Base-by-base conservation (phyloP, 352 stramenopile species). In the Thalassiosira hispida region DNA sequence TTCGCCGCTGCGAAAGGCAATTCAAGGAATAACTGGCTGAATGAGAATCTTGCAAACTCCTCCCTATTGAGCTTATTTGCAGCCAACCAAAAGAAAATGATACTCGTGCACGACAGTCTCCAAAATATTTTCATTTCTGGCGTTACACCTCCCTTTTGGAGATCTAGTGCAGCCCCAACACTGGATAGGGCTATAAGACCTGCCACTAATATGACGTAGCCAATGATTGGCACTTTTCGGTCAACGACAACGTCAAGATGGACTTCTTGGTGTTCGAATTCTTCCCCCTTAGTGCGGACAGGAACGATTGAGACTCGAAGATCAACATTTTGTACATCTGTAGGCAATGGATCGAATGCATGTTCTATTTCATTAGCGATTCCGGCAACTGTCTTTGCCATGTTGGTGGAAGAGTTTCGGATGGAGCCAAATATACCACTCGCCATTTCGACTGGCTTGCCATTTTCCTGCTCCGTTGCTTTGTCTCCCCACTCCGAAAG, bases 111-210 rank as follows among this genome's bases (percentile, higher is more conserved):
- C 8, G 8, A 38, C 8, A 9, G 90, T 27, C 93, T 89, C 94
- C 94, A 97, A 31, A 96, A 95, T 16, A 95, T 91, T 77, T 96
- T 96, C 81, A 97, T 89, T 64, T 95, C 60, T 11, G 94, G 91
- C 0, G 81, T 80, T 6, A 92, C 82, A 20, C 33, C 29, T 49
- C 62, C 72, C 31, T 68, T 20, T 80, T 84, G 64, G 56, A 87
- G 59, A 60, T 78, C 64, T 7, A 87, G 55, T 14, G 75, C 74
- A 22, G 66, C 69, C 18, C 79, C 75, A 65, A 82, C 42, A 31
- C 51, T 73, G 1, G 79, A 67, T 1, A 86, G 52, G 38, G 79
- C 79, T 27, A 86, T 49, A 2, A 86, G 47, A 27, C 62, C 74
- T 22, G 35, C 29, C 1, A 86, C 46, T 18, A 86, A 61, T 40